Evolutionary conservation across 768 basidiomycete genomes (phyloP).

Genomic region (Collybia mongolica): DNA sequence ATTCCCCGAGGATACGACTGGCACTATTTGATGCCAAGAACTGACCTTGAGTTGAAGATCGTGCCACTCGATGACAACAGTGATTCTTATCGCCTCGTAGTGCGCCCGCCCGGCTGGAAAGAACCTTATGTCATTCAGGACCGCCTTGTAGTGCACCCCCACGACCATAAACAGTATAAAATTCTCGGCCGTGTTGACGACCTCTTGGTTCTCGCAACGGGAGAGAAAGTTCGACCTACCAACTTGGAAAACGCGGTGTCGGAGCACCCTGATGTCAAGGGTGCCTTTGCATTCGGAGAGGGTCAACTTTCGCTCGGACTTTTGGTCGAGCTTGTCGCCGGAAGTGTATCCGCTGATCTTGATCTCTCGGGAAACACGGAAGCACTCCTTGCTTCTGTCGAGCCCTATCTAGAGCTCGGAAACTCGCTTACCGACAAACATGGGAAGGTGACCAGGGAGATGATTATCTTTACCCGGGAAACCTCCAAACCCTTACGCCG

Average conservation of each 20-base stretch:
- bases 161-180: slow-evolving; percentile 25
- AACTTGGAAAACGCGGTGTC: slow-evolving; percentile 28
- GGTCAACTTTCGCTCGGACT: slow-evolving; percentile 32
- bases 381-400: slow-evolving; percentile 20
- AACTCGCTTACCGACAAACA: slow-evolving; percentile 36
- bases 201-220: slow-evolving; percentile 39
- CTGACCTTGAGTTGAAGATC: slow-evolving; percentile 27
- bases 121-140: slow-evolving; percentile 35
- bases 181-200: slow-evolving; percentile 40
- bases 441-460: slow-evolving; percentile 33
- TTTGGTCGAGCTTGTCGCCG: slow-evolving; percentile 29
- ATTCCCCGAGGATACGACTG: slow-evolving; percentile 31
- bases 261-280: slow-evolving; percentile 35
- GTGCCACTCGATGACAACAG: slow-evolving; percentile 22
- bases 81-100: slow-evolving; percentile 25
- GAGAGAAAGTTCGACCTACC: slow-evolving; percentile 39
- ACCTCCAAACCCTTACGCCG: slow-evolving; percentile 28
- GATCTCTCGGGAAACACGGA: slow-evolving; percentile 13
- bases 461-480: slow-evolving; percentile 34
- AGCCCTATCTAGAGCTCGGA: slow-evolving; percentile 29
- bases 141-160: slow-evolving; percentile 31
- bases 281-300: slow-evolving; percentile 35
- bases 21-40: slow-evolving; percentile 35
- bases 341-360: slow-evolving; percentile 12
- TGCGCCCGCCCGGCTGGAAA: slow-evolving; percentile 30